Percentiles rank a stretch among this genome's conserved stretches.
These are phyloP conservation scores for Solanum neorickii DNA, from an alignment of 257 asterid species.

Conservation along the genomic window DNA sequence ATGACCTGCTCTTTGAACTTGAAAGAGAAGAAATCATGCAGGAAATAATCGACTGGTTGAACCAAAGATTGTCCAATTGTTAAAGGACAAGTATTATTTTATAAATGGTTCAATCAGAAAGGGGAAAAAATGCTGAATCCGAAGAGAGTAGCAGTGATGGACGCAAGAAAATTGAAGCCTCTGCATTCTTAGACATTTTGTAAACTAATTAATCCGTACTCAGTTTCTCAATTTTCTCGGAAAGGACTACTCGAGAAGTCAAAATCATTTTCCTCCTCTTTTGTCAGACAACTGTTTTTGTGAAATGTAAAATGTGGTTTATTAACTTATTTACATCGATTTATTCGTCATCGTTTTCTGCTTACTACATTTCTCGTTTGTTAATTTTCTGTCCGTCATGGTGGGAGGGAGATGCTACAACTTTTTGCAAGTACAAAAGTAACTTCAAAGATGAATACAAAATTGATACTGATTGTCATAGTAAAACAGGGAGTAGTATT, in stretches of 20 bases:
- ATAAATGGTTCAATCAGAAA: neutral
- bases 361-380: neutral
- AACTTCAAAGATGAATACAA: neutral
- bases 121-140: neutral
- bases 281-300: neutral
- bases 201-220: neutral
- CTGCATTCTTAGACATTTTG: neutral
- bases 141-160: neutral
- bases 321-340: neutral
- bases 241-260: neutral
- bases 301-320: neutral
- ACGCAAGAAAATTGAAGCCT: neutral
- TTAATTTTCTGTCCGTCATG: neutral
- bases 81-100: neutral
- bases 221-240: neutral
- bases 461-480: neutral
- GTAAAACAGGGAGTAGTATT: neutral
- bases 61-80: constrained; percentile 21
- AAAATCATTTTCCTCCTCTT: neutral
- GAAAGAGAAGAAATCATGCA: constrained; percentile 58
- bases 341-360: neutral
- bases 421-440: neutral
- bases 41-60: constrained; percentile 60
- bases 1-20: constrained; percentile 79
- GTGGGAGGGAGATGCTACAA: neutral